Evolutionary conservation across 352 stramenopile genomes (phyloP).

Genomic region (Pythium chondricola): DNA sequence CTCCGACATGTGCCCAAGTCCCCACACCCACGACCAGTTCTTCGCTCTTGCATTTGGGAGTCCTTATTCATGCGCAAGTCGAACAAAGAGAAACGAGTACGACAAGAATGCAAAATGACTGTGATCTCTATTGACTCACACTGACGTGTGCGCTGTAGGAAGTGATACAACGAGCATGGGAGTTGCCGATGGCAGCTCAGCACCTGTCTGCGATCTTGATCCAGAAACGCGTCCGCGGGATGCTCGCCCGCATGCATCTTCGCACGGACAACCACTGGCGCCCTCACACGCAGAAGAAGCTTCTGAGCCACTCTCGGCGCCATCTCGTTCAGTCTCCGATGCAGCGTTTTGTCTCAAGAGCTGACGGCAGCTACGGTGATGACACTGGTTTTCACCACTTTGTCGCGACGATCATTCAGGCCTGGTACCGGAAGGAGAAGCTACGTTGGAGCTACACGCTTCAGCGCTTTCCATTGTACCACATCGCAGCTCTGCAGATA

Average conservation of each 20-base stretch:
- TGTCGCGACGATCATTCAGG: constrained; percentile 50
- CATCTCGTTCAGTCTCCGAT: constrained; percentile 46
- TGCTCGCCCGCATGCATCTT: constrained; percentile 38
- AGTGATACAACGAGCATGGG: constrained; percentile 65
- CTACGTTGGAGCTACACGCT: constrained; percentile 37
- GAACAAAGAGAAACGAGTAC: constrained; percentile 46
- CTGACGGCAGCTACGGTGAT: constrained; percentile 43
- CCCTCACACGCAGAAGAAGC: not conserved
- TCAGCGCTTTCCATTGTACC: constrained; percentile 65
- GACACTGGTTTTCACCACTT: constrained; percentile 53
- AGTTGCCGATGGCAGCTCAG: constrained; percentile 77
- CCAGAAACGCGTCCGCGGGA: constrained; percentile 60
- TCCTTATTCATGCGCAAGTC: constrained; percentile 82
- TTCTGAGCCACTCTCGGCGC: not conserved
- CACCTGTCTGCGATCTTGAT: constrained; percentile 75
- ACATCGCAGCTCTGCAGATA: constrained; percentile 83
- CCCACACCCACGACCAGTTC: constrained; percentile 24
- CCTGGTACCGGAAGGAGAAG: constrained; percentile 61
- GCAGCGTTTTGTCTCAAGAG: constrained; percentile 58
- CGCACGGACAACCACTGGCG: not conserved
- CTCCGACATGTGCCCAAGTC: constrained; percentile 45
- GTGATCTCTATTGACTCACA: not conserved
- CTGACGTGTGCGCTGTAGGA: constrained; percentile 21
- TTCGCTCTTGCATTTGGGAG: constrained; percentile 38
- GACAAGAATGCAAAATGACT: not conserved